phyloP scores from a whole-genome alignment of 2,329 filamentous ascomycete genomes.

The Xylogone sp. region DNA sequence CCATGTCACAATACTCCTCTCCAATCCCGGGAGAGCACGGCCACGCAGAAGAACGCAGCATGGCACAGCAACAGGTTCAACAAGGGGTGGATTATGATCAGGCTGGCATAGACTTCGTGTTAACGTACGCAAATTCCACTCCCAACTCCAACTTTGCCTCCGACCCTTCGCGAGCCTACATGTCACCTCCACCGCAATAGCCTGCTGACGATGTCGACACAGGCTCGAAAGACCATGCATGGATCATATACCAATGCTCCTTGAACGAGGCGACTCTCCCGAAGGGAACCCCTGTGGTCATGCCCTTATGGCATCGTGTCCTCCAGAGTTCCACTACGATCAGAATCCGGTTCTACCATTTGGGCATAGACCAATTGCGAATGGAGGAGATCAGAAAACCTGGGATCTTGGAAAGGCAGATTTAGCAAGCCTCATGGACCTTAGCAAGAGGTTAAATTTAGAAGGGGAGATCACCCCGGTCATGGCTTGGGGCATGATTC shows the following conservation, averaged over 20 bases:
- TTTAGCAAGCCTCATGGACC: slow-evolving; percentile 75
- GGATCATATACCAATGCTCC: slow-evolving; percentile 78
- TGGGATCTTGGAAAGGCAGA: slow-evolving; percentile 76
- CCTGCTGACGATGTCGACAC: slow-evolving; percentile 40
- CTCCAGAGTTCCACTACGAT: slow-evolving; percentile 49
- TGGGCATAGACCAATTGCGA: slow-evolving; percentile 32
- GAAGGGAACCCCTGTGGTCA: slow-evolving; percentile 77
- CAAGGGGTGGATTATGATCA: slow-evolving; percentile 68
- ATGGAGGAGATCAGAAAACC: slow-evolving; percentile 53
- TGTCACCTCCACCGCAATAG: slow-evolving; percentile 59
- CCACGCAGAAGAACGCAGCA: slow-evolving; percentile 8
- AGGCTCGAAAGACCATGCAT: slow-evolving; percentile 93
- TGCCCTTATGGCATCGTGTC: slow-evolving; percentile 88
- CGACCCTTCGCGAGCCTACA: slow-evolving; percentile 59
- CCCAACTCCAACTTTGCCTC: slow-evolving; percentile 28
- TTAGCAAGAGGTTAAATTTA: slow-evolving; percentile 77
- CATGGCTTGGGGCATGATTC: slow-evolving; percentile 86
- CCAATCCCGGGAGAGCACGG: slow-evolving; percentile 8
- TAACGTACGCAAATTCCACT: slow-evolving; percentile 63
- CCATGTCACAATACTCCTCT: slow-evolving; percentile 1
- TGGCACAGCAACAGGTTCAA: slow-evolving; percentile 23
- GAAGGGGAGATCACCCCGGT: slow-evolving; percentile 92
- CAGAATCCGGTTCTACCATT: slow-evolving; percentile 49
- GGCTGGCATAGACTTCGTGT: slow-evolving; percentile 83
- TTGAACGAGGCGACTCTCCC: slow-evolving; percentile 54